Evolutionary conservation across 768 basidiomycete genomes (phyloP), one percentile per base, ranked within the genome.

Genomic region (Tephrocybe sp.): DNA sequence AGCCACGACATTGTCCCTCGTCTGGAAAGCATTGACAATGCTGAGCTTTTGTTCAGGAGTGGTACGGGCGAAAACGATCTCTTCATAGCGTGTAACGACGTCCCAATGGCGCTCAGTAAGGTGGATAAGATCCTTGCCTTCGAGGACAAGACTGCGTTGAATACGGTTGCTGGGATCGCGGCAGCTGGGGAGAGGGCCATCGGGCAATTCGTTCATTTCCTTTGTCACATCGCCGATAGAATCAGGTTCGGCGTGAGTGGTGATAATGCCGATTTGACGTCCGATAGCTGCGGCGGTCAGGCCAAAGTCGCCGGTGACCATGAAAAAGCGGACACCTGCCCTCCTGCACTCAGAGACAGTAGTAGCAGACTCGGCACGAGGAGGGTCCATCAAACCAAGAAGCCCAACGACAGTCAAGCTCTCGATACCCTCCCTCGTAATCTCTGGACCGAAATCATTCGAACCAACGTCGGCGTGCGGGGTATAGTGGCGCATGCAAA

Each of bases 221-320:
- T 38, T 48, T 3, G 21, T 39, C 1, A 58, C 46, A 23, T 58
- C 49, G 4, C 8, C 18, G 19, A 58, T 40, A 0, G 48, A 50
- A 25, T 58, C 54, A 10, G 57, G 57, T 12, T 55, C 57, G 15
- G 54, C 63, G 30, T 70, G 52, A 21, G 69, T 67, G 1, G 73
- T 69, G 47, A 77, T 58, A 43, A 77, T 73, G 4, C 72, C 68
- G 19, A 77, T 69, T 54, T 74, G 69, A 30, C 67, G 63, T 0
- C 74, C 76, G 44, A 82, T 81, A 4, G 78, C 71, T 5, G 72
- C 68, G 0, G 79, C 80, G 0, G 80, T 82, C 54, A 77, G 62
- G 39, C 74, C 66, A 61, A 79, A 78, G 57, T 81, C 79, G 40
- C 80, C 80, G 0, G 80, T 82, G 19, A 82, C 68, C 78, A 82